phyloP scores from a whole-genome alignment of 73 alveolate species.

The Paramecium caudatum region DNA sequence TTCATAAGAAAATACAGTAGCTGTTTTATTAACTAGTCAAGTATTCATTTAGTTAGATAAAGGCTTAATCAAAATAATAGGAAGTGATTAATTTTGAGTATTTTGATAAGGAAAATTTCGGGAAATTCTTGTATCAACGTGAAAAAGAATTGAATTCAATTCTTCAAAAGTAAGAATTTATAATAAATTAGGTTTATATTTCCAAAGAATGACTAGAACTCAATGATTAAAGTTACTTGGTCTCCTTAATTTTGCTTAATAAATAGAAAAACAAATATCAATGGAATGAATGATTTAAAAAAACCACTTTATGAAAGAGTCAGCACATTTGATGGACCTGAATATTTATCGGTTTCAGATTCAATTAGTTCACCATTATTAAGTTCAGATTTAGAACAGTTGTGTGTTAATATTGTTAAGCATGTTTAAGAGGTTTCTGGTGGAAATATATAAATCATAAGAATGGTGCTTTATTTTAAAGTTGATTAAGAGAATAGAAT shows the following conservation, averaged over 20 bases:
- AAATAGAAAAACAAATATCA: constrained; percentile 82
- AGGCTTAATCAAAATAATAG: constrained; percentile 64
- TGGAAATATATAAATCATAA: constrained; percentile 81
- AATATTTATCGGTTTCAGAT: constrained; percentile 79
- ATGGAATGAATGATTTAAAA: constrained; percentile 77
- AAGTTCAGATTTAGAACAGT: constrained; percentile 81
- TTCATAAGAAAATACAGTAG: constrained; percentile 27
- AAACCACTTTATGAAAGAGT: constrained; percentile 84
- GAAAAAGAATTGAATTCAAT: constrained; percentile 84
- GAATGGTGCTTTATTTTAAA: constrained; percentile 87
- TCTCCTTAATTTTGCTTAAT: constrained; percentile 82
- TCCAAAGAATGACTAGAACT: constrained; percentile 83
- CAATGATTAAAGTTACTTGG: constrained; percentile 86
- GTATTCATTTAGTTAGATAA: background rate
- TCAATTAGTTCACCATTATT: constrained; percentile 85
- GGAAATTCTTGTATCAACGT: constrained; percentile 78
- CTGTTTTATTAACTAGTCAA: constrained; percentile 55
- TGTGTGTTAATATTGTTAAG: constrained; percentile 82
- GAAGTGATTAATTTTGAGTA: constrained; percentile 80
- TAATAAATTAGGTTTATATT: background rate
- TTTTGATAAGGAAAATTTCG: constrained; percentile 80
- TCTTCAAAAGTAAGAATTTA: constrained; percentile 77
- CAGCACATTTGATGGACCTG: constrained; percentile 88
- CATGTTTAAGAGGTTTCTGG: constrained; percentile 85
- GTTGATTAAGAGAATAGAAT: constrained; percentile 83